A percentile compares a stretch with the other conserved stretches of the same genome.
These are phyloP conservation scores for Penicillium odoratum DNA, from an alignment of 495 filamentous ascomycete species.

Conservation along the genomic window DNA sequence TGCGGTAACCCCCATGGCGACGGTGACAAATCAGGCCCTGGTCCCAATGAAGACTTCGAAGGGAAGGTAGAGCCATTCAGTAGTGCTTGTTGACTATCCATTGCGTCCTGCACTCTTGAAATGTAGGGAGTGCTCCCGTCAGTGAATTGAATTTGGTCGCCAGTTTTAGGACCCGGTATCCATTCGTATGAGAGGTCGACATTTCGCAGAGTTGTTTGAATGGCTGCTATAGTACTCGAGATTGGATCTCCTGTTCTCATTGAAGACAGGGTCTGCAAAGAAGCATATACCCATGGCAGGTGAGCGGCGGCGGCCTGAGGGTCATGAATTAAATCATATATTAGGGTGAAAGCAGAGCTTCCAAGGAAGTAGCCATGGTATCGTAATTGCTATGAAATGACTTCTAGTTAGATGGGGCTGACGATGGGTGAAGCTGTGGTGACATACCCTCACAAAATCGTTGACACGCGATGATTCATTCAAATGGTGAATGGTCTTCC, in stretches of 20 bases:
- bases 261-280: conserved; percentile 31
- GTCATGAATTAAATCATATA: conserved; percentile 44
- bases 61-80: background rate
- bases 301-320: conserved; percentile 32
- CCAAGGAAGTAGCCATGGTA: conserved; percentile 44
- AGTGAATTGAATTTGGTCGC: background rate
- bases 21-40: conserved; percentile 16
- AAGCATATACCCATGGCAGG: conserved; percentile 43
- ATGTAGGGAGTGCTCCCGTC: background rate
- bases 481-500: conserved; percentile 39
- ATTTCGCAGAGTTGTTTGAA: conserved; percentile 37
- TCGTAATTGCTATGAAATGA: conserved; percentile 34
- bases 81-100: background rate
- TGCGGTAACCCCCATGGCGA: conserved; percentile 28
- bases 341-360: conserved; percentile 39
- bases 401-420: background rate
- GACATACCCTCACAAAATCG: conserved; percentile 36
- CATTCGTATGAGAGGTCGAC: conserved; percentile 40
- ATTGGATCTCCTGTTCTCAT: conserved; percentile 36
- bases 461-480: conserved; percentile 36
- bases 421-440: background rate
- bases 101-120: background rate
- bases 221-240: conserved; percentile 30
- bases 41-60: background rate
- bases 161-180: conserved; percentile 5